Evolutionary conservation across 345 rosid species (phyloP).

Genomic region (Salix koriyanagi): DNA sequence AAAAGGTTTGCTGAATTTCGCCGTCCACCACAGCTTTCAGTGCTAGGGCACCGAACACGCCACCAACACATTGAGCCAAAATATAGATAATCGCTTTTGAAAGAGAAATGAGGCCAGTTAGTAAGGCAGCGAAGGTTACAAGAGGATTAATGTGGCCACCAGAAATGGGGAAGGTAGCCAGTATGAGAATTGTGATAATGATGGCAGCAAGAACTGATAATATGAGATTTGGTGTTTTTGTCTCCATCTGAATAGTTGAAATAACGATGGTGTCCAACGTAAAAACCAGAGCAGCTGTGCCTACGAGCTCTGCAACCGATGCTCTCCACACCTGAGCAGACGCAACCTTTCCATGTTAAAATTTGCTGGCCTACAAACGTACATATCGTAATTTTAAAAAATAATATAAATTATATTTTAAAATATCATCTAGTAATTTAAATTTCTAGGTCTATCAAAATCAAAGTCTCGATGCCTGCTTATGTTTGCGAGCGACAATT

Average conservation of each 20-base stretch:
- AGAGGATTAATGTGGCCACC: conserved; percentile 44
- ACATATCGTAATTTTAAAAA: too few relatives aligned
- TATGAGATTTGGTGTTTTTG: conserved; percentile 17
- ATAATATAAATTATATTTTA: too few relatives aligned
- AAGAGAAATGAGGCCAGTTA: conserved; percentile 25
- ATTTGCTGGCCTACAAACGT: too few relatives aligned
- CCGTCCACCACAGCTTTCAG: conserved; percentile 27
- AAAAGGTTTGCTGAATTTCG: conserved; percentile 14
- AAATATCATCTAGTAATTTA: too few relatives aligned
- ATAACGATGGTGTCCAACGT: conserved; percentile 19
- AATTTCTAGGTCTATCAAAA: too few relatives aligned
- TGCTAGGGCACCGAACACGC: conserved; percentile 30
- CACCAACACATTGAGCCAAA: conserved; percentile 38
- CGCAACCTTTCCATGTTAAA: not conserved
- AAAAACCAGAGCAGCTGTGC: conserved; percentile 22
- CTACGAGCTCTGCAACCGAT: conserved; percentile 19
- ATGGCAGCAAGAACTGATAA: conserved; percentile 13
- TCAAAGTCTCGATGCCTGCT: too few relatives aligned
- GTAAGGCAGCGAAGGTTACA: conserved; percentile 29
- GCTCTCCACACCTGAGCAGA: conserved; percentile 21
- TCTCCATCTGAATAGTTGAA: conserved; percentile 12
- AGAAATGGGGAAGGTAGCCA: conserved; percentile 34
- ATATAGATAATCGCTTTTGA: conserved; percentile 25
- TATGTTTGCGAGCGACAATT: too few relatives aligned
- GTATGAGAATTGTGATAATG: conserved; percentile 11